A percentile compares a stretch with the other conserved stretches of the same genome.
Conservation (phyloP, 1,284 basidiomycete genomes). For the Hymenochaete sp. region DNA sequence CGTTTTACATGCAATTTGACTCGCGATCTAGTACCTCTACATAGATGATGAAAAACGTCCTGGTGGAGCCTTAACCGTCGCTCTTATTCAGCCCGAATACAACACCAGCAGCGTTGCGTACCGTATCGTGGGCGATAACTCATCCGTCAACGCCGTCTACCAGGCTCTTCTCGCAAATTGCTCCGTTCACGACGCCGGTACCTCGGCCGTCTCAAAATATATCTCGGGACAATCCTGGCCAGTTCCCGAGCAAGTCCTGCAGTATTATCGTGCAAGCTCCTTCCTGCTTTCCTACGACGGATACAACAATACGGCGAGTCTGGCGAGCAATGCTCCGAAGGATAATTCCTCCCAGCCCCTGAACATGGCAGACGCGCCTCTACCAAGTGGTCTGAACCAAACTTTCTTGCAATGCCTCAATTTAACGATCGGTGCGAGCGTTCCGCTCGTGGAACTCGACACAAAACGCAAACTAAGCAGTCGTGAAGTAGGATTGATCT, state of each 20-base stretch:
- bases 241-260: slow-evolving; percentile 23
- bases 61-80: slow-evolving; percentile 19
- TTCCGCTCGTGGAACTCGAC: slow-evolving; percentile 20
- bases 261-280: slow-evolving; percentile 25
- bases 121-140: slow-evolving; percentile 22
- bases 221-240: slow-evolving; percentile 10
- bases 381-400: slow-evolving; percentile 17
- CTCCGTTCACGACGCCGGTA: slow-evolving; percentile 19
- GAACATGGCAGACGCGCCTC: slow-evolving; percentile 16
- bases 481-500: too few relatives aligned
- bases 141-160: slow-evolving; percentile 21
- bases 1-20: background rate
- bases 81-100: slow-evolving; percentile 13
- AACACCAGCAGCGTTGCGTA: slow-evolving; percentile 20
- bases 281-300: slow-evolving; percentile 22
- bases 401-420: slow-evolving; percentile 21
- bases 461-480: too few relatives aligned
- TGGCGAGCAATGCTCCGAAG: slow-evolving; percentile 16
- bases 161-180: slow-evolving; percentile 21
- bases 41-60: slow-evolving; percentile 18
- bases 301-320: slow-evolving; percentile 23
- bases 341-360: slow-evolving; percentile 12
- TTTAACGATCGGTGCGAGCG: slow-evolving; percentile 17
- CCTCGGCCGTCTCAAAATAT: slow-evolving; percentile 13
- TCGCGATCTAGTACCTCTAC: slow-evolving; percentile 18